Evolutionary conservation across 371 early-diverging fungal genomes (phyloP), one percentile per base, ranked within the genome.

Genomic region (Circinella minor): DNA sequence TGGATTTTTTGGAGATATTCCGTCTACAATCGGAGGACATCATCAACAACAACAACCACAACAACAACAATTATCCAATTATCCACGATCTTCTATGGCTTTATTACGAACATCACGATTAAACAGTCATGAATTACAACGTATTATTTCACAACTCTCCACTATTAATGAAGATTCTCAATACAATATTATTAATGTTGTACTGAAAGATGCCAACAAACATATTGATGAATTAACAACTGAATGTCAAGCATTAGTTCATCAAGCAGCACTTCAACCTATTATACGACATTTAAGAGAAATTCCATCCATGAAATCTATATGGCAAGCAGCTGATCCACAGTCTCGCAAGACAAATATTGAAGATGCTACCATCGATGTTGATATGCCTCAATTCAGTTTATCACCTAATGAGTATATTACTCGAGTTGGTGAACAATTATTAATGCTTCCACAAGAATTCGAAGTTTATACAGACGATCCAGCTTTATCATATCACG

Each of bases 361-460:
- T 17, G 72, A 74, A 15, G 74, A 71, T 36, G 55, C 68, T 8
- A 67, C 43, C 10, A 70, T 71, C 34, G 74, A 74, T 51, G 49
- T 77, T 18, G 80, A 86, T 43, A 77, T 88, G 37, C 88, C 88
- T 8, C 78, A 81, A 61, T 89, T 90, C 80, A 84, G 87, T 69
- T 65, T 88, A 37, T 84, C 84, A 27, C 94, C 92, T 4, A 82
- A 75, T 38, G 83, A 86, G 13, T 91, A 91, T 70, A 89, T 92
- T 47, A 90, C 91, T 7, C 81, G 86, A 48, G 74, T 92, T 20
- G 88, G 92, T n/a, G 90, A 91, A 67, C 86, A 88, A 65, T 71
- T 93, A 4, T 73, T 90, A 39, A 86, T 86, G 64, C 73, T 93
- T 13, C 92, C 93, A 8, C 89, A 89, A 69, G 87, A 90, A 37